Evolutionary conservation across 2,329 filamentous ascomycete species (phyloP), one percentile per base, ranked within the genome.

Genomic region (Cladosporium cucumerinum): DNA sequence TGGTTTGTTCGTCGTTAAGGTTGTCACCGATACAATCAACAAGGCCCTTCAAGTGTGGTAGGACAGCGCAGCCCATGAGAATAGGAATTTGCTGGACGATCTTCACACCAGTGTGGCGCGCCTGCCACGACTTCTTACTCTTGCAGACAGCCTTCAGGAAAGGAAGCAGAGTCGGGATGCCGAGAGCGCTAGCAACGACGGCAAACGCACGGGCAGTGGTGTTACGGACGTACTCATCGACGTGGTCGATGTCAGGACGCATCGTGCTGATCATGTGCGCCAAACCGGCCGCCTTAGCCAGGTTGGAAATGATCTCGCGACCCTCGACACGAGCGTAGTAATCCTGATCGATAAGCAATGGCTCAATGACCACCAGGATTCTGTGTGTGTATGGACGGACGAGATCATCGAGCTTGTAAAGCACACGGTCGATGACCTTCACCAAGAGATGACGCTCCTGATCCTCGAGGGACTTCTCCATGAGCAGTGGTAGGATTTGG

Each of bases 261-360:
- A 99, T 99, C 10, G 93, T 97, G 80, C 93, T 97, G 77, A 99
- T 99, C 95, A 99, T 99, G 71, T 96, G 95, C 21, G 95, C 95
- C 63, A 99, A 86, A 75, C 95, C 96, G 67, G 96, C 95, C 26
- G 95, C 95, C 79, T 99, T 99, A 76, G 91, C 91, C 58, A 99
- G 86, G 77, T 99, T 99, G 63, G 94, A 98, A 72, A 99, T 99
- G 72, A 99, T 99, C 78, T 99, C 95, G 71, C 95, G 92, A 78
- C 95, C 95, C 78, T 99, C 95, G 5, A 99, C 95, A 77, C 95
- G 90, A 49, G 96, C 95, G 78, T 99, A 99, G 80, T 99, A 99
- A 80, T 99, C 96, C 81, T 99, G 95, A 75, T 99, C 96, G 74
- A 99, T 99, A 70, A 99, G 90, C 58, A 99, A 84, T n/a, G 95